Base-by-base conservation (phyloP, 2,329 filamentous ascomycete species). In the Hysterium pulicare region DNA sequence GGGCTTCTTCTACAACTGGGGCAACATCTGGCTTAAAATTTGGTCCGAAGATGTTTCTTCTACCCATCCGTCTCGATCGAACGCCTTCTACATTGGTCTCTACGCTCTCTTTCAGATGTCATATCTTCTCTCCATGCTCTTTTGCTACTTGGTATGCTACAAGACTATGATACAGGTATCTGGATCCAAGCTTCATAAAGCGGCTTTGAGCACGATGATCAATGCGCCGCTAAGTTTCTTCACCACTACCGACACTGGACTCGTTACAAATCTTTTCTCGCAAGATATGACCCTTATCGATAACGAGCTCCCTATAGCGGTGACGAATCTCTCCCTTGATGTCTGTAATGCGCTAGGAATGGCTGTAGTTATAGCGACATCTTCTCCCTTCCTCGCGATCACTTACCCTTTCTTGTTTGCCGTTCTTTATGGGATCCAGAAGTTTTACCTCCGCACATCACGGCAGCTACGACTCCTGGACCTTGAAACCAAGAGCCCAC, bases 281-380 rank as follows among this genome's bases (percentile, higher is more conserved):
- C 68, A 71, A 40, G 70, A 73, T 42, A 59, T 72, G 22, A 49
- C 59, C 10, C 54, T 72, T 1, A 62, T 71, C 6, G 69, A 72
- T 39, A 57, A 46, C 11, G 59, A 68, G 20, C 51, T 72, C 2
- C 59, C 59, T 13, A 22, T 15, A 11, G n/a, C 33, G 10, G 21
- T 13, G 19, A n/a, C 20, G 13, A 20, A 37, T 19, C 2, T 23
- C 17, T 38, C 16, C 21, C 16, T 22, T 11, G 16, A 17, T 39
- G 22, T 28, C 35, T 35, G 40, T 24, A 35, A 15, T 13, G 11
- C 41, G 5, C 22, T 38, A 5, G 31, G 26, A 26, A 5, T 21
- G 10, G 31, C 96, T 50, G 76, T 78, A 28, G 81, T 96, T 59
- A 91, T 96, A 53, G 85, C 85, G 10, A 73, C 83, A 24, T 73